Evolutionary conservation across 2,329 filamentous ascomycete species (phyloP).

Genomic region (Diaporthe sp.): DNA sequence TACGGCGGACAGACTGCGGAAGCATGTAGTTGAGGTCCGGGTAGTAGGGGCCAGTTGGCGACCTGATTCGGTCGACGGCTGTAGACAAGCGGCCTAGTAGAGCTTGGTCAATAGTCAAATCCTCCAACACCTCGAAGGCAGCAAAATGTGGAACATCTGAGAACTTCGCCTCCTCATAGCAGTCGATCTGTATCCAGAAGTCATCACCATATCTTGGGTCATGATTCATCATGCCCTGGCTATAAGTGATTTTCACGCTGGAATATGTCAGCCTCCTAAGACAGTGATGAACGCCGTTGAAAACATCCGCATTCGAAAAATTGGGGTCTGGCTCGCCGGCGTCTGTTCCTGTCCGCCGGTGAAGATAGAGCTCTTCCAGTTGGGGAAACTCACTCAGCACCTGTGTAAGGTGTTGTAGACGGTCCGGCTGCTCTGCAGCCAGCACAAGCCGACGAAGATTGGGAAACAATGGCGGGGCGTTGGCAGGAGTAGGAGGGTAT

Average conservation of each 20-base stretch:
- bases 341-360: background rate
- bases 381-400: background rate
- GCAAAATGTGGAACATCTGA: background rate
- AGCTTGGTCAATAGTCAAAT: background rate
- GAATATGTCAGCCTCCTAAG: background rate
- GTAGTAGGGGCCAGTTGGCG: background rate
- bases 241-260: background rate
- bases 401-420: background rate
- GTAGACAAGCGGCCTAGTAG: background rate
- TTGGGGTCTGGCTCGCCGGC: background rate
- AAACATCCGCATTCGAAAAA: background rate
- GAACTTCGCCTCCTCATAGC: background rate
- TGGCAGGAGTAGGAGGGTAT: background rate
- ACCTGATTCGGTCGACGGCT: background rate
- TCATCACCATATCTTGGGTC: too few relatives aligned
- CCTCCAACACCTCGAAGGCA: background rate
- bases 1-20: background rate
- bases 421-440: background rate
- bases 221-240: accelerated
- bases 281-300: background rate
- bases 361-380: background rate
- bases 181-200: background rate
- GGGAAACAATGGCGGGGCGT: background rate
- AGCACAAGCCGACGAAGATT: background rate
- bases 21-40: background rate